Conservation (phyloP, 345 rosid genomes). For the Linum trigynum region DNA sequence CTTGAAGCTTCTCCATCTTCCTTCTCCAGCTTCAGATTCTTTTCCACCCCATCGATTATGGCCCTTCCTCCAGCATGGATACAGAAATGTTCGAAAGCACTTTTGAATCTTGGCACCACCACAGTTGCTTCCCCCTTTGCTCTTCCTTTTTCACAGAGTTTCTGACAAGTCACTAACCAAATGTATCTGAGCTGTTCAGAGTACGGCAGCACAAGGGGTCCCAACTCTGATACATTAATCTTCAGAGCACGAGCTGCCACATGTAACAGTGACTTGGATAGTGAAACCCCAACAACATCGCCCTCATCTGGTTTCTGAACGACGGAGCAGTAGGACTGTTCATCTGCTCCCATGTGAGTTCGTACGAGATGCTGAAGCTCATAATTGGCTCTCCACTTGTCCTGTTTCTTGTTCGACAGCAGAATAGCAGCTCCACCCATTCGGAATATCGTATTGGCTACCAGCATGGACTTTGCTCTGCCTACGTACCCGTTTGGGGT, state of each 20-base stretch:
- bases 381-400: conserved; percentile 33
- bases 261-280: conserved; percentile 36
- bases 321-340: conserved; percentile 36
- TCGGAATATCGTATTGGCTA: conserved; percentile 44
- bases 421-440: conserved; percentile 57
- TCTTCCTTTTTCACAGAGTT: conserved; percentile 12
- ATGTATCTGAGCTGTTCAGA: conserved; percentile 40
- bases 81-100: conserved; percentile 53
- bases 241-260: conserved; percentile 42
- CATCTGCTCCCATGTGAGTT: conserved; percentile 47
- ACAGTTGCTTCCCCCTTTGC: conserved; percentile 14
- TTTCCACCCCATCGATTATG: conserved; percentile 44
- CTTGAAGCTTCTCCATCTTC: conserved; percentile 60
- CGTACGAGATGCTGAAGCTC: conserved; percentile 49
- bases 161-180: conserved; percentile 23
- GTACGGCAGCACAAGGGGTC: conserved; percentile 42
- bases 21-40: conserved; percentile 39
- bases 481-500: conserved; percentile 37
- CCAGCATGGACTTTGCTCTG: conserved; percentile 40
- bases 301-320: conserved; percentile 38
- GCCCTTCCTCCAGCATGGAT: conserved; percentile 12
- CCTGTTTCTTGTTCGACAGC: conserved; percentile 42
- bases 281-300: conserved; percentile 40
- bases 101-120: conserved; percentile 41
- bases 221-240: conserved; percentile 40